Conservation (phyloP, 257 asterid genomes). For the Buddleja alternifolia region DNA sequence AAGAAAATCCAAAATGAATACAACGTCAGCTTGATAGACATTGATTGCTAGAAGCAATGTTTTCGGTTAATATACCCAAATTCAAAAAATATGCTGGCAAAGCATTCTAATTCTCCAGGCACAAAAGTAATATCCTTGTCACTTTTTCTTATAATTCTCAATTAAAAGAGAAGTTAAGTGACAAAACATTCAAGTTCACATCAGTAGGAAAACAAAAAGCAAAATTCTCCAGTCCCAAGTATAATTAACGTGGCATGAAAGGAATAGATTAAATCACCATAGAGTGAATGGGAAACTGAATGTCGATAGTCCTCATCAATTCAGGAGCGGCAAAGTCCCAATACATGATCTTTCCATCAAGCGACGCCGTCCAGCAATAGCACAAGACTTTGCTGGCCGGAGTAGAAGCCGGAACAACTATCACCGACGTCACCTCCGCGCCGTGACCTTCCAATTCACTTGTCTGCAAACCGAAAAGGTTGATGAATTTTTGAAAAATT, state of each 20-base stretch:
- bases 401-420: constrained; percentile 67
- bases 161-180: background rate
- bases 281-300: constrained; percentile 64
- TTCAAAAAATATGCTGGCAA: background rate
- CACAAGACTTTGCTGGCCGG: constrained; percentile 54
- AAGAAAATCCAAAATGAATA: background rate
- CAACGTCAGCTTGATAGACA: background rate
- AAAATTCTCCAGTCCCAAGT: background rate
- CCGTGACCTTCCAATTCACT: constrained; percentile 86
- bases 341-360: constrained; percentile 82
- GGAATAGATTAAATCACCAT: constrained; percentile 53
- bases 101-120: background rate
- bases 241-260: background rate
- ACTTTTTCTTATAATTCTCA: background rate
- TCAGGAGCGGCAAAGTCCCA: constrained; percentile 89
- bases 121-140: too few relatives aligned
- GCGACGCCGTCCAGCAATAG: constrained; percentile 90
- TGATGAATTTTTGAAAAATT: background rate
- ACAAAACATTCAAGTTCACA: background rate
- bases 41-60: background rate
- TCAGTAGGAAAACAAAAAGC: background rate
- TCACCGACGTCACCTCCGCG: constrained; percentile 77
- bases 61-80: background rate
- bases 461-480: constrained; percentile 43
- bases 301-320: constrained; percentile 59